Evolutionary conservation across 2,329 filamentous ascomycete genomes (phyloP).

Genomic region (Neofusicoccum sp.): DNA sequence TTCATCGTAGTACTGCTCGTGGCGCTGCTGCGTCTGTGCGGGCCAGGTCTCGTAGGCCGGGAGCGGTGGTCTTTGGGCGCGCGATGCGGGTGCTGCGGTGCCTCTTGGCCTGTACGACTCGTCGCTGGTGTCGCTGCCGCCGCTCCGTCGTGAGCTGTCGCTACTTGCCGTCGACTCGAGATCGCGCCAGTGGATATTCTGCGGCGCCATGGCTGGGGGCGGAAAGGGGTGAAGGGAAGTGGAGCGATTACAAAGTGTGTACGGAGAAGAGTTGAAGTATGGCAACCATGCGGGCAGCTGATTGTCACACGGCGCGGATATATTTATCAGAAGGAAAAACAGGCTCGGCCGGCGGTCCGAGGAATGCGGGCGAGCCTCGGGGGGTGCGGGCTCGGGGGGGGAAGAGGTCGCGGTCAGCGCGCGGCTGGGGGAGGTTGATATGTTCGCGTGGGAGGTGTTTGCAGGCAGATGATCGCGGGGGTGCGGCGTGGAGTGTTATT

Average conservation of each 20-base stretch:
- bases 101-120: conserved; percentile 34
- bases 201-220: neutral
- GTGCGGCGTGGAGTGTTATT: conserved; percentile 16
- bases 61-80: conserved; percentile 29
- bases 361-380: neutral
- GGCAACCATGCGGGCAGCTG: neutral
- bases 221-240: neutral
- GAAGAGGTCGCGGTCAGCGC: neutral
- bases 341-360: neutral
- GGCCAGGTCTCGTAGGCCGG: conserved; percentile 36
- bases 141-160: conserved; percentile 15
- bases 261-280: neutral
- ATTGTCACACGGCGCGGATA: conserved; percentile 10
- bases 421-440: conserved; percentile 3
- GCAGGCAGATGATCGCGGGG: conserved; percentile 19
- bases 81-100: conserved; percentile 36
- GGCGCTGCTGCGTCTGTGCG: conserved; percentile 32
- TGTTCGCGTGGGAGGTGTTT: conserved; percentile 1
- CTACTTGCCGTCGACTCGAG: conserved; percentile 19
- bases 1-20: conserved; percentile 28
- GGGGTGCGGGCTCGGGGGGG: neutral
- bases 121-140: conserved; percentile 29
- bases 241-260: neutral
- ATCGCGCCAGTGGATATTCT: conserved; percentile 18
- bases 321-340: conserved; percentile 15